Conservation (phyloP, 495 filamentous ascomycete genomes). For the Margaritispora aquatica region DNA sequence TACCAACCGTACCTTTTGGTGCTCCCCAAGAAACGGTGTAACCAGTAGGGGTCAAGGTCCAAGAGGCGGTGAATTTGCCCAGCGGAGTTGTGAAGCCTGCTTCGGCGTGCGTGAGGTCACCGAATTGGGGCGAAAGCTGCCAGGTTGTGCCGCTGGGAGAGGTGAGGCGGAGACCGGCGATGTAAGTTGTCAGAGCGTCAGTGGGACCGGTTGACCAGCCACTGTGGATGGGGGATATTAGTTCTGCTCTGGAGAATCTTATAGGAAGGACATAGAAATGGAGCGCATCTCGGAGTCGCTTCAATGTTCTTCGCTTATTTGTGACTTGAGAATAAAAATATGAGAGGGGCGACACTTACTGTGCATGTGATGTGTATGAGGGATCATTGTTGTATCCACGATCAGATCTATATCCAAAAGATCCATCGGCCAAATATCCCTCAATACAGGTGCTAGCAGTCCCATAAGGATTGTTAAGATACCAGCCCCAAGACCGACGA, state of each 20-base stretch:
- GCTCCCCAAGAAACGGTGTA: conserved; percentile 21
- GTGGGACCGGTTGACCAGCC: conserved; percentile 58
- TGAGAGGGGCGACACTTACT: too few relatives aligned
- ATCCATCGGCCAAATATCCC: conserved; percentile 52
- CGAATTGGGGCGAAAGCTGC: conserved; percentile 51
- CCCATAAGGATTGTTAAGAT: conserved; percentile 53
- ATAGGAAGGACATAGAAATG: too few relatives aligned
- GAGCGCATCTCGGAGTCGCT: too few relatives aligned
- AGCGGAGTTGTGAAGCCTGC: conserved; percentile 52
- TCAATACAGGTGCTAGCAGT: conserved; percentile 60
- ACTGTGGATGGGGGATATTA: too few relatives aligned
- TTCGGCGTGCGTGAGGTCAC: conserved; percentile 46
- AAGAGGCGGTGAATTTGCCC: conserved; percentile 40
- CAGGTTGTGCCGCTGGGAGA: conserved; percentile 44
- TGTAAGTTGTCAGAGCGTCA: conserved; percentile 47
- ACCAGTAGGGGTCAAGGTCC: conserved; percentile 8
- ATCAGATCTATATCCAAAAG: conserved; percentile 52
- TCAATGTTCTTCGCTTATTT: too few relatives aligned
- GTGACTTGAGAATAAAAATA: too few relatives aligned
- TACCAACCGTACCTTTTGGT: conserved; percentile 25
- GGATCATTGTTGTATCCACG: conserved; percentile 41
- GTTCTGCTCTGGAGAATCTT: too few relatives aligned
- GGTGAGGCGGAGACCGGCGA: conserved; percentile 52
- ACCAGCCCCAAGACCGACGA: conserved; percentile 57
- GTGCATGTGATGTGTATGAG: conserved; percentile 46